Conservation (phyloP, 352 stramenopile genomes). For the Phytopythium oedochilum region DNA sequence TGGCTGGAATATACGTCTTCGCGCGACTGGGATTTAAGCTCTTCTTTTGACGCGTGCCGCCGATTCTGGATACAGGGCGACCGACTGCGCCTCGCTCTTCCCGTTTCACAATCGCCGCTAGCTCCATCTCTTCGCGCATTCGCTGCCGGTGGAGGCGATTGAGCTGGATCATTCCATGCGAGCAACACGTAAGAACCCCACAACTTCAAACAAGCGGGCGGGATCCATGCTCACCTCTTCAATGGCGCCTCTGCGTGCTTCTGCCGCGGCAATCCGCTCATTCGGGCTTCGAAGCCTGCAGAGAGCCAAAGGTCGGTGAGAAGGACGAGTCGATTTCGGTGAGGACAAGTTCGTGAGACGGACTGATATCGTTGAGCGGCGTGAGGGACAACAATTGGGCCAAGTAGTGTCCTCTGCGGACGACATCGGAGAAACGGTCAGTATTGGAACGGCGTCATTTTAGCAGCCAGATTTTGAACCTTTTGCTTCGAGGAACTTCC, state of each 20-base stretch:
- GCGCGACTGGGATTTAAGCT: neutral
- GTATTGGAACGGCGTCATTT: neutral
- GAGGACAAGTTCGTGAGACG: neutral
- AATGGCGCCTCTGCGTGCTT: slow-evolving; percentile 12
- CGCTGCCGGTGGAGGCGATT: neutral
- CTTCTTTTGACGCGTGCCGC: neutral
- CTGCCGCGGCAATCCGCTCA: slow-evolving; percentile 25
- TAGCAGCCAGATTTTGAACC: neutral
- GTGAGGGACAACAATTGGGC: neutral
- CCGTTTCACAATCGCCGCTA: slow-evolving; percentile 10
- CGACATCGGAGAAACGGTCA: neutral
- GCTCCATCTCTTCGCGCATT: slow-evolving; percentile 11
- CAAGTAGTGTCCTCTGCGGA: neutral
- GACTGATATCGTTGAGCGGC: slow-evolving; percentile 23
- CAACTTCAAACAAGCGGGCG: neutral
- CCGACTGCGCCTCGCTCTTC: neutral
- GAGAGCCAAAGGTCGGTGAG: neutral
- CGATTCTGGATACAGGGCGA: neutral
- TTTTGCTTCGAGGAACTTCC: neutral
- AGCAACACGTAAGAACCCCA: neutral
- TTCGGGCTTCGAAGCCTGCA: slow-evolving; percentile 21
- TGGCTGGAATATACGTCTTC: neutral
- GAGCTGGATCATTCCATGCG: neutral
- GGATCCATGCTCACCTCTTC: slow-evolving; percentile 17
- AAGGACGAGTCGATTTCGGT: neutral